Percentiles rank a stretch among this genome's conserved stretches.
Conservation (phyloP, 169 alveolate species). For the Cyclospora cayetanensis region DNA sequence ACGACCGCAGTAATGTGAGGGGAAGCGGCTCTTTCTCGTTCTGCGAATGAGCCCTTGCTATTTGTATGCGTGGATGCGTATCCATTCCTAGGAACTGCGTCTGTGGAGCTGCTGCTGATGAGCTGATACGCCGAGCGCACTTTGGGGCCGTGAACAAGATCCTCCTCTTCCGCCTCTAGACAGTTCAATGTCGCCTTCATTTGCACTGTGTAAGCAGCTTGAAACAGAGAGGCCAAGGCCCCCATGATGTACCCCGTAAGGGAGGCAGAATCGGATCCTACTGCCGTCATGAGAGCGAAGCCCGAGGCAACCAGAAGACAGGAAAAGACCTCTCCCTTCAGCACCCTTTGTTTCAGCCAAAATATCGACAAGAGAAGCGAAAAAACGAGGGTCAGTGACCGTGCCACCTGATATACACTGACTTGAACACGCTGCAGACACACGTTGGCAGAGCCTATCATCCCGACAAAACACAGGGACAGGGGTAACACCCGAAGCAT, state of each 20-base stretch:
- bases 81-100: neutral
- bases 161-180: neutral
- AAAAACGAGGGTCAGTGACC: conserved; percentile 77
- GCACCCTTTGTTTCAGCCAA: conserved; percentile 69
- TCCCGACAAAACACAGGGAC: conserved; percentile 76
- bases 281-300: conserved; percentile 58
- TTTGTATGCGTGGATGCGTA: neutral
- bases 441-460: conserved; percentile 76
- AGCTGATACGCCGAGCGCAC: neutral
- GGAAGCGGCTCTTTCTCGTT: no score
- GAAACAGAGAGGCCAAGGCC: conserved; percentile 75
- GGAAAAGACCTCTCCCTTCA: conserved; percentile 71
- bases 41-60: no score
- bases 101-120: neutral
- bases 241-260: conserved; percentile 75
- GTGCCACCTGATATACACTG: conserved; percentile 81
- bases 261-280: conserved; percentile 76
- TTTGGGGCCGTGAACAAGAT: neutral
- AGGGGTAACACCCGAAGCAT: conserved; percentile 69
- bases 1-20: no score
- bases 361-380: conserved; percentile 73
- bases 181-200: conserved; percentile 73
- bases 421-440: conserved; percentile 77
- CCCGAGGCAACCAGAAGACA: conserved; percentile 77
- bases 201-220: conserved; percentile 76